These are phyloP conservation scores for Pleurotus tuber-regium DNA, from an alignment of 768 basidiomycete genomes.

Conservation along the genomic window DNA sequence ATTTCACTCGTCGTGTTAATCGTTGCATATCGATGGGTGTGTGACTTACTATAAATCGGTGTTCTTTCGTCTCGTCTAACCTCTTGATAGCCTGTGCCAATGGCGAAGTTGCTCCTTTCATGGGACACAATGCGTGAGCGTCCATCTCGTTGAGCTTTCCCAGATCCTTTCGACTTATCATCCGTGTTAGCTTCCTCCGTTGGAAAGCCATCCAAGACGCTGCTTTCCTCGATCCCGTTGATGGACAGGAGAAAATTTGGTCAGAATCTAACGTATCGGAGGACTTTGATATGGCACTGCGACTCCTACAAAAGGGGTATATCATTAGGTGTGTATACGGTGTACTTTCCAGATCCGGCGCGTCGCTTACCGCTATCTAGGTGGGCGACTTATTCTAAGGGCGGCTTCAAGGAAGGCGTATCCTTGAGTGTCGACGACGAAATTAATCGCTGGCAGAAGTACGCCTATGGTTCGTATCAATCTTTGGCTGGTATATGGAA, in stretches of 20 bases:
- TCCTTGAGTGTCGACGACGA: constrained; percentile 87
- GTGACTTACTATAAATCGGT: constrained; percentile 24
- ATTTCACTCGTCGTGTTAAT: constrained; percentile 82
- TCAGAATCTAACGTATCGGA: constrained; percentile 75
- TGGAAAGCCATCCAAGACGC: constrained; percentile 89
- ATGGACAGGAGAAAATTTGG: constrained; percentile 74
- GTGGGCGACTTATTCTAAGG: constrained; percentile 84
- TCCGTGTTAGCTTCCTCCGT: constrained; percentile 53
- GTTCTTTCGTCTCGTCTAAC: no score
- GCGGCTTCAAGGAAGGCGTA: constrained; percentile 89
- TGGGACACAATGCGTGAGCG: constrained; percentile 72
- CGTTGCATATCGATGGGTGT: constrained; percentile 69
- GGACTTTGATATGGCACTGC: constrained; percentile 79
- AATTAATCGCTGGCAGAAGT: constrained; percentile 88
- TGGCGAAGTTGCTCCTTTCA: constrained; percentile 79
- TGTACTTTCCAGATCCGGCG: no score
- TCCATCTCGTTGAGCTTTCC: background rate
- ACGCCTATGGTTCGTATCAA: constrained; percentile 55
- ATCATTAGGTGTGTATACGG: constrained; percentile 53
- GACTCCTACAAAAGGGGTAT: constrained; percentile 61
- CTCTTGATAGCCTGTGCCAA: constrained; percentile 61
- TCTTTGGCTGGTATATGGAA: no score
- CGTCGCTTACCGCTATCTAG: no score
- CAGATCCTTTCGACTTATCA: background rate
- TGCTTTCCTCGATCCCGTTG: constrained; percentile 62